phyloP scores from a whole-genome alignment of 805 yeast genomes.

The Kockiozyma suomiensis region DNA sequence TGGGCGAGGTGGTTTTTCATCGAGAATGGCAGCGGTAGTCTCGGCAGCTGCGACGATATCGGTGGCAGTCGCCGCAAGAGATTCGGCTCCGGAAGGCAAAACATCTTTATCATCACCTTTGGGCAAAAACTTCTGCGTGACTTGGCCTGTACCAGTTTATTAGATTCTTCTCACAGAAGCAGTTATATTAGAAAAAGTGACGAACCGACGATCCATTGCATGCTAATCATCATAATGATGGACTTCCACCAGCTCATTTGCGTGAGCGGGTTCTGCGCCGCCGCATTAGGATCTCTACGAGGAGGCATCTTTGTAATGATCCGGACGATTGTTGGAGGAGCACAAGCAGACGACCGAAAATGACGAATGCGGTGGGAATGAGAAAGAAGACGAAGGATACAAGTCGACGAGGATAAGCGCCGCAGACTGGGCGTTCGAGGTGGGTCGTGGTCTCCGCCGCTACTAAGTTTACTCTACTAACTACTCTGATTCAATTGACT shows the following conservation, averaged over 20 bases:
- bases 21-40: slow-evolving; percentile 6
- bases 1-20: slow-evolving; percentile 6
- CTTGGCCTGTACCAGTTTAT: slow-evolving; percentile 12
- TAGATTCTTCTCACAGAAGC: too few relatives aligned
- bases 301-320: slow-evolving; percentile 9
- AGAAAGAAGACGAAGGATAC: too few relatives aligned
- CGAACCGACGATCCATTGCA: slow-evolving; percentile 25
- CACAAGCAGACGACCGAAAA: too few relatives aligned
- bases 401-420: not conserved
- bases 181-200: too few relatives aligned
- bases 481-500: not conserved
- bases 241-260: slow-evolving; percentile 28
- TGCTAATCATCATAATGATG: slow-evolving; percentile 20
- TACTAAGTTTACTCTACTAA: not conserved
- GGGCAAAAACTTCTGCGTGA: slow-evolving; percentile 5
- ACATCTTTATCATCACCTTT: not conserved
- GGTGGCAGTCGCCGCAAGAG: not conserved
- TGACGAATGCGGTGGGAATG: too few relatives aligned
- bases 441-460: not conserved
- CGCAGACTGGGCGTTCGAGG: slow-evolving; percentile 5
- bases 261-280: slow-evolving; percentile 9
- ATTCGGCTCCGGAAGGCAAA: not conserved
- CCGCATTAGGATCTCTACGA: slow-evolving; percentile 6
- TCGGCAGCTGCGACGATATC: not conserved
- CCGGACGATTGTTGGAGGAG: too few relatives aligned